phyloP scores from a whole-genome alignment of 208 protist species.

The Trypanosomatidae sp. region DNA sequence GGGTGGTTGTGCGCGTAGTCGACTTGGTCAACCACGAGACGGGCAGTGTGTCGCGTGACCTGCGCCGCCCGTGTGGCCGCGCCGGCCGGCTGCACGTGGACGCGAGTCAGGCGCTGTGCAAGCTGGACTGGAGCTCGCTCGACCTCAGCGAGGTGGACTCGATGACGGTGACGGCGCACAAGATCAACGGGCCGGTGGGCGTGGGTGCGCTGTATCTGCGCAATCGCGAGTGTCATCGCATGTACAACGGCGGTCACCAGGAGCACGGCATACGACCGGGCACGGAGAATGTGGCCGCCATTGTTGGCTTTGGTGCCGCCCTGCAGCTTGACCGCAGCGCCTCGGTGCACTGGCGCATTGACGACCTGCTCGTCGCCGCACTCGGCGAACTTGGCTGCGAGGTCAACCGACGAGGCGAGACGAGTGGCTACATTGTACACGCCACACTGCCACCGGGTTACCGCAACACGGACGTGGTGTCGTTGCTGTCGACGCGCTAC shows the following conservation, averaged over 20 bases:
- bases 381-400: conserved; percentile 47
- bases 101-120: conserved; percentile 47
- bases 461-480: conserved; percentile 63
- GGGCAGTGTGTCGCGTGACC: conserved; percentile 28
- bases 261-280: conserved; percentile 60
- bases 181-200: conserved; percentile 74
- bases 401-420: conserved; percentile 65
- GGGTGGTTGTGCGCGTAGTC: conserved; percentile 27
- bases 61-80: conserved; percentile 23
- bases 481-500: conserved; percentile 46
- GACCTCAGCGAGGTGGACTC: conserved; percentile 64
- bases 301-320: conserved; percentile 61
- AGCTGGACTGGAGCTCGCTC: conserved; percentile 40
- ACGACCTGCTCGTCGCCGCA: conserved; percentile 33
- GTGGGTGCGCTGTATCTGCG: conserved; percentile 59
- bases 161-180: conserved; percentile 67
- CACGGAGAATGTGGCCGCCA: conserved; percentile 69
- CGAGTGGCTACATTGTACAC: conserved; percentile 69
- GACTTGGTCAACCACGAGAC: conserved; percentile 77
- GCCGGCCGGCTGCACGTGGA: conserved; percentile 59
- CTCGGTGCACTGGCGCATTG: conserved; percentile 44
- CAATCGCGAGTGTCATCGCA: conserved; percentile 18
- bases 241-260: conserved; percentile 53
- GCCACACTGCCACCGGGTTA: conserved; percentile 54
- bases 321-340: conserved; percentile 42